Evolutionary conservation across 306 rosid species (phyloP).

Genomic region (Arachis hypogaea): DNA sequence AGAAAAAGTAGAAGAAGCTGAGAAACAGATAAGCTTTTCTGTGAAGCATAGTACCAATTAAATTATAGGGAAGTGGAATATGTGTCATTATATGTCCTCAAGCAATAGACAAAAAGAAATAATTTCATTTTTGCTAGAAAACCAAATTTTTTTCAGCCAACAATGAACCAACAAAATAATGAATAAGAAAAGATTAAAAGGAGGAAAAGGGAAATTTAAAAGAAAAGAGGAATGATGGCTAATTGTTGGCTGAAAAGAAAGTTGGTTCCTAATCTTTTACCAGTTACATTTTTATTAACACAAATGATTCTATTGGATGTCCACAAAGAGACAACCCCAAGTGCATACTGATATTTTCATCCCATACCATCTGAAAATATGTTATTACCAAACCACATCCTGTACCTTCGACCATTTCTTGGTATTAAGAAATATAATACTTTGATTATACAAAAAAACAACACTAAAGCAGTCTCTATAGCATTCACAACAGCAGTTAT

Average conservation of each 20-base stretch:
- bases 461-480: background rate
- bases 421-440: conserved; percentile 3
- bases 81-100: background rate
- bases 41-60: background rate
- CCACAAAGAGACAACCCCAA: background rate
- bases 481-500: conserved; percentile 11
- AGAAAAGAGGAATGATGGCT: too few species aligned
- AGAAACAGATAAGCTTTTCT: background rate
- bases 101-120: background rate
- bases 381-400: too few species aligned
- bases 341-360: background rate
- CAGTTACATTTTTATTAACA: too few species aligned
- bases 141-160: too few species aligned
- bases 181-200: too few species aligned
- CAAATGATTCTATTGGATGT: background rate
- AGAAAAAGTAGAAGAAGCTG: background rate
- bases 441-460: conserved; percentile 16
- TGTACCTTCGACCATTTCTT: background rate
- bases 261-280: too few species aligned
- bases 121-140: too few species aligned
- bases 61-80: background rate
- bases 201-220: too few species aligned
- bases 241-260: too few species aligned
- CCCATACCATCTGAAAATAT: background rate
- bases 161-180: too few species aligned